These are phyloP conservation scores for Pisolithus marmoratus DNA, from an alignment of 768 basidiomycete genomes.

Conservation along the genomic window DNA sequence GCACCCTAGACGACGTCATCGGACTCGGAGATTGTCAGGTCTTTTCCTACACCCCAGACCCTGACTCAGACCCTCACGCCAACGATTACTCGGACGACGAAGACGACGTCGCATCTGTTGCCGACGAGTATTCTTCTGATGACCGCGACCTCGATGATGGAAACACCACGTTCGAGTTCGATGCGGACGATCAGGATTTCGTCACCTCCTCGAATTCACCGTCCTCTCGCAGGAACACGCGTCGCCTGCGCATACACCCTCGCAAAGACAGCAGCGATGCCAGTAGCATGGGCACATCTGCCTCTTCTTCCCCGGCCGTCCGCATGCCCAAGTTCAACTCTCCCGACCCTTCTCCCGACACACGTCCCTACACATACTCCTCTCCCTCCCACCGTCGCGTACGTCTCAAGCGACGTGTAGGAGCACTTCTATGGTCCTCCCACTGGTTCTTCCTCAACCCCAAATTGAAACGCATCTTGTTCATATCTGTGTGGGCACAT, in stretches of 20 bases:
- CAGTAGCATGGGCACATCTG: slow-evolving; percentile 21
- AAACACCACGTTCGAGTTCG: slow-evolving; percentile 62
- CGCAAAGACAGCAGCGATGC: slow-evolving; percentile 32
- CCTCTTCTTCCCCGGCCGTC: slow-evolving; percentile 14
- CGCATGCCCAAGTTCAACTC: no score
- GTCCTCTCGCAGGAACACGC: background rate
- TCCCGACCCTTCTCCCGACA: background rate
- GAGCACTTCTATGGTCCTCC: slow-evolving; percentile 89
- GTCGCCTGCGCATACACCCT: slow-evolving; percentile 9
- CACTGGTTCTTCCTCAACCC: slow-evolving; percentile 97
- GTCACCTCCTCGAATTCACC: slow-evolving; percentile 9
- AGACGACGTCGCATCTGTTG: slow-evolving; percentile 61
- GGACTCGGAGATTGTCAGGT: slow-evolving; percentile 91
- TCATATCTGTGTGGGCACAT: slow-evolving; percentile 88
- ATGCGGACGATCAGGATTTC: slow-evolving; percentile 73
- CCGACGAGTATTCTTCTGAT: slow-evolving; percentile 64
- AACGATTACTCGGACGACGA: slow-evolving; percentile 76
- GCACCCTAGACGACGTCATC: slow-evolving; percentile 85
- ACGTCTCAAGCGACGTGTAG: slow-evolving; percentile 51
- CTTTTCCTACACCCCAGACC: slow-evolving; percentile 89
- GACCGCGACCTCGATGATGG: slow-evolving; percentile 63
- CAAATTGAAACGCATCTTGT: slow-evolving; percentile 87
- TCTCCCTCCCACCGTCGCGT: slow-evolving; percentile 34
- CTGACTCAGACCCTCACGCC: slow-evolving; percentile 91
- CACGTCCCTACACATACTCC: background rate